phyloP scores from a whole-genome alignment of 805 yeast species.

The Sugiyamaella americana region DNA sequence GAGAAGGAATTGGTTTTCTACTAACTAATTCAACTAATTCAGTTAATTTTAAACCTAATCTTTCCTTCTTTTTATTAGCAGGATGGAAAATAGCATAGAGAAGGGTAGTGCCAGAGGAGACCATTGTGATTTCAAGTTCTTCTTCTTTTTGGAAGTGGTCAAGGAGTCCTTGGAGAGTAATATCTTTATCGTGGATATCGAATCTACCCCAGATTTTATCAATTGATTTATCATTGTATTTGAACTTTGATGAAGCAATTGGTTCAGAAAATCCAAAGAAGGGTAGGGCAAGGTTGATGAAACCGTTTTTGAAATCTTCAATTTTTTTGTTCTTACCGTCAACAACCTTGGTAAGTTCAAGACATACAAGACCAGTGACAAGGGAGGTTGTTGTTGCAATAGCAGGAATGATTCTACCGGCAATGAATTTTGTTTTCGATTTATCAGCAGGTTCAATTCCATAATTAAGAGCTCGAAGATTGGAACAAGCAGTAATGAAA shows the following conservation, averaged over 20 bases:
- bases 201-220: conserved; percentile 96
- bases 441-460: conserved; percentile 83
- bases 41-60: conserved; percentile 61
- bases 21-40: conserved; percentile 78
- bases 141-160: conserved; percentile 73
- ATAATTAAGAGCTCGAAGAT: conserved; percentile 90
- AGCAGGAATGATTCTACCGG: conserved; percentile 98
- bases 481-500: conserved; percentile 92
- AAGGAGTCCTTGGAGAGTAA: conserved; percentile 67
- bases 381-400: conserved; percentile 98
- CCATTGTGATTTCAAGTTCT: conserved; percentile 83
- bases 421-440: conserved; percentile 89
- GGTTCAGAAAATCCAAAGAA: conserved; percentile 98
- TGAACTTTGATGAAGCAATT: conserved; percentile 73
- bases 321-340: conserved; percentile 60
- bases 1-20: conserved; percentile 70
- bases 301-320: conserved; percentile 89
- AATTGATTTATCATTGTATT: conserved; percentile 69
- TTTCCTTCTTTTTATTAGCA: conserved; percentile 78
- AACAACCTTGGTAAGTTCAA: conserved; percentile 86
- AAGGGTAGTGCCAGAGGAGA: conserved; percentile 83
- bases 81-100: conserved; percentile 93
- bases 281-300: conserved; percentile 85
- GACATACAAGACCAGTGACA: conserved; percentile 89
- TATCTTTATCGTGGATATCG: conserved; percentile 49